Percentiles rank a stretch among this genome's conserved stretches.
Evolutionary conservation across 2,329 filamentous ascomycete species (phyloP).

Genomic region (Blumeria graminis): DNA sequence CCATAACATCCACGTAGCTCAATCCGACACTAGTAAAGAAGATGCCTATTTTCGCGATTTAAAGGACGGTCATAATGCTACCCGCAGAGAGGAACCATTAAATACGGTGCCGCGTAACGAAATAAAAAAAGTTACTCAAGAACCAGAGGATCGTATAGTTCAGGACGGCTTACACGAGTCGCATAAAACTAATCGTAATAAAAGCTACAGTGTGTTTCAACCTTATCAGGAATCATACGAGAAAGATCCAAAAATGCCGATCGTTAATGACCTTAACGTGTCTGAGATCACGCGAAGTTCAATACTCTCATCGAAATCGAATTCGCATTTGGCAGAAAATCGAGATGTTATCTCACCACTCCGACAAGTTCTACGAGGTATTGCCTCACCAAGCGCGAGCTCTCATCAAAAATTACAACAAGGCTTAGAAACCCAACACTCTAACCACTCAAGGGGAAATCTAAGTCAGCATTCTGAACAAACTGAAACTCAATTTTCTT

Average conservation of each 20-base stretch:
- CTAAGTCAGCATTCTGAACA: constrained; percentile 21
- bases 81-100: not conserved
- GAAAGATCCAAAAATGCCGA: constrained; percentile 55
- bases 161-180: constrained; percentile 39
- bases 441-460: constrained; percentile 20
- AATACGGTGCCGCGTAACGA: not conserved
- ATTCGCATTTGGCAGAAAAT: constrained; percentile 43
- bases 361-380: constrained; percentile 36
- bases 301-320: constrained; percentile 60
- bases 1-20: not conserved
- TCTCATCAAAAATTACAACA: constrained; percentile 37
- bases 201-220: constrained; percentile 19
- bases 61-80: not conserved
- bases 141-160: constrained; percentile 20
- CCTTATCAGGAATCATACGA: constrained; percentile 27
- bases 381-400: constrained; percentile 33
- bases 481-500: constrained; percentile 21
- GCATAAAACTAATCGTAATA: constrained; percentile 24
- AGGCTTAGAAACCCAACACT: constrained; percentile 41
- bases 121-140: not conserved
- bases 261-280: constrained; percentile 64
- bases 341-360: constrained; percentile 31
- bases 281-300: constrained; percentile 78
- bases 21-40: not conserved
- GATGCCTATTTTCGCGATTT: not conserved